Base-by-base conservation (phyloP, 306 rosid genomes). In the Astragalus glycyphyllos region DNA sequence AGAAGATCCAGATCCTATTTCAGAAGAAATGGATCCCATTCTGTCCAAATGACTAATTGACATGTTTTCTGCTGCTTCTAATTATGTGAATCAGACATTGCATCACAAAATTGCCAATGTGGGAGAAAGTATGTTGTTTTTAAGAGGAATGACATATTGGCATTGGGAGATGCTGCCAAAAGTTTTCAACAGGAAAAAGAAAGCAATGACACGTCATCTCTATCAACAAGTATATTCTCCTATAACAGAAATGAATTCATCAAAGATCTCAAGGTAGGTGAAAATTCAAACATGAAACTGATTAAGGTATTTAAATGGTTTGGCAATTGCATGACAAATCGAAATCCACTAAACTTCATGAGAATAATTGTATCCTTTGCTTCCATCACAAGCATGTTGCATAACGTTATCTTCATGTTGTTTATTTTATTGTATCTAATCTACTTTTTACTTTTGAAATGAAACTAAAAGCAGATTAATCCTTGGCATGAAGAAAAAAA, bases 111-210 rank as follows among this genome's bases (percentile, higher is more conserved):
- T 45, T 82, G 86, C 51, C 41, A 59, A 3, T 78, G 83, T 17
- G 86, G 86, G 14, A 42, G 44, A 9, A 6, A 41, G 29, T 69
- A 62, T 41, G 56, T 74, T n/a, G 58, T 78, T 63, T 74, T 64
- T 31, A 46, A 23, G 42, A 82, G 72, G 59, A 67, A 74, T 51
- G 68, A 82, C 71, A 13, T 74, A 26, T 64, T 59, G 17, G 72
- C 55, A 57, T 11, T 82, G 54, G 76, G 65, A 71, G 78, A 78
- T 58, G 83, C 75, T 26, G 78, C 78, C 16, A 11, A 56, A 73
- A 57, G 50, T 49, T 78, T 82, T 69, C 78, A 73, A 46, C 67
- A 35, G 12, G 41, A 57, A 57, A 79, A 73, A 45, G 47, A 64
- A 14, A 50, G 64, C 35, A 6, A 7, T 1, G 46, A 73, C n/a